Evolutionary conservation across 176 grass and related monocot species (phyloP).

Genomic region (Secale cereale): DNA sequence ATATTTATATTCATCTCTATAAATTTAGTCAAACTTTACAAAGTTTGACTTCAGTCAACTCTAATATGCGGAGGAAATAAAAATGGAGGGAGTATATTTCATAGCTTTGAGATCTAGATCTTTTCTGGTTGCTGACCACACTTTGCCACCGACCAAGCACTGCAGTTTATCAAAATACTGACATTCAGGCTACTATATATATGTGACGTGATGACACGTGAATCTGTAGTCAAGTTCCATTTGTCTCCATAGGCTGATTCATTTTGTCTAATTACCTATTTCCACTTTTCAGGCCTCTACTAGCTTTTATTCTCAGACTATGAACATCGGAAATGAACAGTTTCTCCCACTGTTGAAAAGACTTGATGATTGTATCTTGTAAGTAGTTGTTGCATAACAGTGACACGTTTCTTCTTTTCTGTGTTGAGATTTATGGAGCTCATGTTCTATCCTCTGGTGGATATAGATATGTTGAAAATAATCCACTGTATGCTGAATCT

Average conservation of each 20-base stretch:
- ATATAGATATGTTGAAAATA: constrained; percentile 89
- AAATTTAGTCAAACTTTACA: too few species aligned
- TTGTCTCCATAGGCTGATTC: constrained; percentile 1
- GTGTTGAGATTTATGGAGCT: constrained; percentile 4
- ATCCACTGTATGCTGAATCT: constrained; percentile 97
- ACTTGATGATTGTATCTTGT: constrained; percentile 98
- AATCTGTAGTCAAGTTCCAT: constrained; percentile 8
- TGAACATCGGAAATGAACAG: constrained; percentile 75
- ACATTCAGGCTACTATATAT: not conserved
- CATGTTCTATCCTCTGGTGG: constrained; percentile 18
- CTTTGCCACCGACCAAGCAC: not conserved
- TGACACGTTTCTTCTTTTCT: constrained; percentile 14
- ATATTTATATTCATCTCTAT: too few species aligned
- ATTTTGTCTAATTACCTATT: constrained; percentile 4
- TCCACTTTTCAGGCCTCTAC: constrained; percentile 63
- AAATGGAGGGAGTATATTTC: too few species aligned
- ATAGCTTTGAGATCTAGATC: not conserved
- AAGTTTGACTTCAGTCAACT: too few species aligned
- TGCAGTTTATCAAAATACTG: constrained; percentile 1
- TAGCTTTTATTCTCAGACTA: constrained; percentile 89
- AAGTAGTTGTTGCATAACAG: constrained; percentile 34
- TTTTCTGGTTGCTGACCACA: not conserved
- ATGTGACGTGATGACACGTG: not conserved
- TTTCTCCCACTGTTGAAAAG: constrained; percentile 93
- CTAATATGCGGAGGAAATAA: too few species aligned